A percentile compares a stretch with the other conserved stretches of the same genome.
phyloP scores from a whole-genome alignment of 345 rosid species.

The Cardiospermum halicacabum region DNA sequence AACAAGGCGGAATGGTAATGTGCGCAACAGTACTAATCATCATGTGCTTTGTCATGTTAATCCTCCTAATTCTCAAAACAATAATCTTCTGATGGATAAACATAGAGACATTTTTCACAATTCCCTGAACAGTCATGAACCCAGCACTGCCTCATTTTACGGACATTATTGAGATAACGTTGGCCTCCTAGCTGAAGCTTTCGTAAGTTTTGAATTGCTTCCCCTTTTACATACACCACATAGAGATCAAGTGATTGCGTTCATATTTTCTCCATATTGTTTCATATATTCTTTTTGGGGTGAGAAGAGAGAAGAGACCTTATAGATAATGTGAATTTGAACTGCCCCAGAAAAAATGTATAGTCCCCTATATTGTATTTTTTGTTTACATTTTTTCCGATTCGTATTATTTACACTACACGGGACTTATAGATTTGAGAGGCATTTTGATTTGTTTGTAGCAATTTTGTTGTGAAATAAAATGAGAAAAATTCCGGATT shows the following conservation, averaged over 20 bases:
- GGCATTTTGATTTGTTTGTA: constrained; percentile 16
- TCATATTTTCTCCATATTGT: background rate
- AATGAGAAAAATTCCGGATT: background rate
- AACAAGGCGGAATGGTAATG: constrained; percentile 93
- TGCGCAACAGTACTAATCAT: constrained; percentile 83
- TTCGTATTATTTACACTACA: background rate
- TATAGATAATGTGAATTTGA: constrained; percentile 5
- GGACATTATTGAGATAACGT: background rate
- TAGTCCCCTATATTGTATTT: constrained; percentile 12
- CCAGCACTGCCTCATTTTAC: background rate
- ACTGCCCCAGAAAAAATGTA: constrained; percentile 3
- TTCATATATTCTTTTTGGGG: background rate
- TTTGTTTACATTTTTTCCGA: background rate
- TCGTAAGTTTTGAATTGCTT: constrained; percentile 12
- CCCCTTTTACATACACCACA: constrained; percentile 2
- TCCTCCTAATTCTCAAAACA: constrained; percentile 79
- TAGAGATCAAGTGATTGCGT: background rate
- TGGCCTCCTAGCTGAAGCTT: background rate
- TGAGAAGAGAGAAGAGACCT: background rate
- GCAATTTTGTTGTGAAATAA: constrained; percentile 18
- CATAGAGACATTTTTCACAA: background rate
- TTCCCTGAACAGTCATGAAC: background rate
- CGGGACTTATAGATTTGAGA: constrained; percentile 3
- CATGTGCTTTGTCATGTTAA: constrained; percentile 90
- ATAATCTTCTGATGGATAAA: constrained; percentile 48